These are phyloP conservation scores for Paralagenidium karlingii DNA, from an alignment of 352 stramenopile species.

Conservation along the genomic window DNA sequence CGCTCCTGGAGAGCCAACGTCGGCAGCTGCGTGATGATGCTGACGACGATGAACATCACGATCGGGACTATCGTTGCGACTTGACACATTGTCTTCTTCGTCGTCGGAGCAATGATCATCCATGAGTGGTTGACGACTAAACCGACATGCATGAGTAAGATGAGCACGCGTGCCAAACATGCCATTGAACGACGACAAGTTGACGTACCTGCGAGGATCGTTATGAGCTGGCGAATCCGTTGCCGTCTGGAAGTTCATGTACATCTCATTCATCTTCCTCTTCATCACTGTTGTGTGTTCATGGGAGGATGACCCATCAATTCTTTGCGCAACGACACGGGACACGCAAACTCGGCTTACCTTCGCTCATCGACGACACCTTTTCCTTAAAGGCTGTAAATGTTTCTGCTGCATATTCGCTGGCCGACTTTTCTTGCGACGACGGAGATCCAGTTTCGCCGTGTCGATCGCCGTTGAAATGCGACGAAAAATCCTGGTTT, in stretches of 20 bases:
- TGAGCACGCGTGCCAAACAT: too few relatives aligned
- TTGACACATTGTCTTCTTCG: too few relatives aligned
- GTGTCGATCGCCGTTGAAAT: slow-evolving; percentile 30
- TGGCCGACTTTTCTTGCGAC: slow-evolving; percentile 44
- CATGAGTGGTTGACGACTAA: too few relatives aligned
- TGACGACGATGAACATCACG: too few relatives aligned
- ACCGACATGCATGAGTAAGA: too few relatives aligned
- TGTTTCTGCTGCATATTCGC: slow-evolving; percentile 61
- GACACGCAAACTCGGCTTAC: slow-evolving; percentile 11
- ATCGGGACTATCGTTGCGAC: too few relatives aligned
- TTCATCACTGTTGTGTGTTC: slow-evolving; percentile 41
- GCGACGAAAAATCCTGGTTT: slow-evolving; percentile 56
- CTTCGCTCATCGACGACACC: slow-evolving; percentile 67
- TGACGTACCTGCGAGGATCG: slow-evolving; percentile 47
- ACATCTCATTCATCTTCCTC: slow-evolving; percentile 71
- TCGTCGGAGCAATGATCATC: too few relatives aligned
- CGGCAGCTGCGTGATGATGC: too few relatives aligned
- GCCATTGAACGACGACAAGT: too few relatives aligned
- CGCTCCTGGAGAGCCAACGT: too few relatives aligned
- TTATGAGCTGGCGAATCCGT: slow-evolving; percentile 24
- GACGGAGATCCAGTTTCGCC: slow-evolving; percentile 4
- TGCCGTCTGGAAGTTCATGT: slow-evolving; percentile 68
- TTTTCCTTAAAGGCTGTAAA: slow-evolving; percentile 54
- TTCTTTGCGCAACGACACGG: too few relatives aligned
- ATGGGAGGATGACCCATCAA: too few relatives aligned